Base-by-base conservation (phyloP, 164 flowering plant genomes). In the Nelumbo lutea region DNA sequence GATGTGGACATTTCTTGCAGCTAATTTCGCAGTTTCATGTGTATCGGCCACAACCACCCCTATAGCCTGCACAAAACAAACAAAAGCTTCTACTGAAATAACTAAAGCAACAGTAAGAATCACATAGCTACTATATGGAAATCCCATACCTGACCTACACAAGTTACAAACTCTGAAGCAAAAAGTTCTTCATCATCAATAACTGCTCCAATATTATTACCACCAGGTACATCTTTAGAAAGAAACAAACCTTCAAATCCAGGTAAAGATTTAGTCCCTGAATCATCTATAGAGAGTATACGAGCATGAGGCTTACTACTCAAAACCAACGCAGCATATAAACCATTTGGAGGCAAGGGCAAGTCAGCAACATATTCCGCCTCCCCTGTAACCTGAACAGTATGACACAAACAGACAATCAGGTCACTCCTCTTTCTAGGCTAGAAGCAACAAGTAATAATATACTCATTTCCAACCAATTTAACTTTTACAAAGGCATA, bases 31-130 rank as follows among this genome's bases (percentile, higher is more conserved):
- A 84, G 87, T 87, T 81, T 89, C 94, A 74, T 86, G 98, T 50
- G 96, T 90, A 79, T 91, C 96, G 65, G 98, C 97, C 59, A 95
- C 98, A 70, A 92, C 92, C 3, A 95, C 87, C 57, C 96, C 96
- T 61, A 95, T 88, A 51, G 79, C 82, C 98, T 94, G 87, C 67
- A 80, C 42, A 62, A 59, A 62, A 70, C 13, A 64, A 43, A 62
- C 67, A 9, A 52, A 47, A 10, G 9, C 45, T 6, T n/a, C 15
- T 8, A 39, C 13, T 48, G 9, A 48, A 53, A 64, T 27, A 41
- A 60, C 53, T 15, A 14, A 62, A 61, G 50, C 44, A 48, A n/a
- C n/a, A 61, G 6, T 38, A 51, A 46, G 57, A 9, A 42, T 9
- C 8, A 57, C 9, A 65, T 1, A 69, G 10, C 27, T 52, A 59